phyloP scores from a whole-genome alignment of 495 filamentous ascomycete genomes.

The Penicillium pulvis region DNA sequence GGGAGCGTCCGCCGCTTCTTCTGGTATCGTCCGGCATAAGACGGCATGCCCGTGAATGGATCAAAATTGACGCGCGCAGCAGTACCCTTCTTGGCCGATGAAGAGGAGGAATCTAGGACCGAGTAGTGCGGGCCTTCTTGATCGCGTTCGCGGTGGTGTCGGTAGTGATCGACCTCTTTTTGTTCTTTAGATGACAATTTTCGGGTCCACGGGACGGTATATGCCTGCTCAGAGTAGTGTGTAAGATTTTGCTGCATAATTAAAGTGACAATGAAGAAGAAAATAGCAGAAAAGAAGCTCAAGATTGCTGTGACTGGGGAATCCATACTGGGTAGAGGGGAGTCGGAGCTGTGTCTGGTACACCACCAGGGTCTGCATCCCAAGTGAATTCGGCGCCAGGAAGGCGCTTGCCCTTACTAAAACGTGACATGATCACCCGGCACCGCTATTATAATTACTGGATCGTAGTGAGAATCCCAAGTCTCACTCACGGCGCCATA shows the following conservation, averaged over 20 bases:
- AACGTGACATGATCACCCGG: slow-evolving; percentile 38
- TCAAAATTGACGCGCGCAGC: slow-evolving; percentile 48
- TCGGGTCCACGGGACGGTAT: slow-evolving; percentile 36
- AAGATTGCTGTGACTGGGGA: slow-evolving; percentile 3
- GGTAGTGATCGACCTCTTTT: slow-evolving; percentile 47
- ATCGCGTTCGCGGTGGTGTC: slow-evolving; percentile 50
- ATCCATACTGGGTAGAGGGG: slow-evolving; percentile 45
- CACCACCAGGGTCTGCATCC: slow-evolving; percentile 42
- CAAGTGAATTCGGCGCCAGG: slow-evolving; percentile 47
- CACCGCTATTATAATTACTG: background rate
- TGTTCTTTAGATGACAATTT: slow-evolving; percentile 37
- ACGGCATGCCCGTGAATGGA: slow-evolving; percentile 62
- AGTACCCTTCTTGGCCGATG: slow-evolving; percentile 44
- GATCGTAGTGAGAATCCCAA: background rate
- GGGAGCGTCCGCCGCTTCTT: slow-evolving; percentile 55
- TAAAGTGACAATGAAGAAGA: background rate
- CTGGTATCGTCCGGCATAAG: slow-evolving; percentile 57
- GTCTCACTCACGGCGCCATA: slow-evolving; percentile 16
- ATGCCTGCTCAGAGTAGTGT: slow-evolving; percentile 30
- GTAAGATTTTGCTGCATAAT: background rate
- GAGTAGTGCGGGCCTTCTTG: slow-evolving; percentile 62
- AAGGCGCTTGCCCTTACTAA: slow-evolving; percentile 40
- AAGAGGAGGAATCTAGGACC: slow-evolving; percentile 49
- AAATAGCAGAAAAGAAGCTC: background rate
- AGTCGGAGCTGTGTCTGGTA: slow-evolving; percentile 44